These are phyloP conservation scores for Yamadazyma takamatsuzukensis DNA, from an alignment of 805 yeast genomes.

Conservation along the genomic window DNA sequence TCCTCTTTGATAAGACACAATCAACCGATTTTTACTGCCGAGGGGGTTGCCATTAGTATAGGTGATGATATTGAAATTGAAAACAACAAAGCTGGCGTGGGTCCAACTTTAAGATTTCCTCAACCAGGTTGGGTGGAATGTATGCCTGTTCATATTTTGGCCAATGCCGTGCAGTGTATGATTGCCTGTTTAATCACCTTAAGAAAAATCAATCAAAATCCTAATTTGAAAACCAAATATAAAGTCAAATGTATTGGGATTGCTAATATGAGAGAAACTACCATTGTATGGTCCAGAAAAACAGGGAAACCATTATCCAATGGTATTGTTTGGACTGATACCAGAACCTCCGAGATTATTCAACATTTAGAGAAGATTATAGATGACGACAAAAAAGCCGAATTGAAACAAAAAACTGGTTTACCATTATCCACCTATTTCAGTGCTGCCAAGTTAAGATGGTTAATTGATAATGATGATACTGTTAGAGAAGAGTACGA, in stretches of 20 bases:
- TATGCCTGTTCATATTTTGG: slow-evolving; percentile 78
- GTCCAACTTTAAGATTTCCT: slow-evolving; percentile 74
- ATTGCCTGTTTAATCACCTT: slow-evolving; percentile 59
- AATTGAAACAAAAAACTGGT: slow-evolving; percentile 67
- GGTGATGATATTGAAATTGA: slow-evolving; percentile 60
- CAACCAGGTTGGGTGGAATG: slow-evolving; percentile 94
- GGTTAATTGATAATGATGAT: slow-evolving; percentile 82
- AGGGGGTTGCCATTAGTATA: slow-evolving; percentile 67
- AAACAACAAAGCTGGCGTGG: slow-evolving; percentile 46
- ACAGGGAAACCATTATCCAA: slow-evolving; percentile 82
- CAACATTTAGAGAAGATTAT: slow-evolving; percentile 54
- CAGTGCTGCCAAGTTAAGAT: slow-evolving; percentile 82
- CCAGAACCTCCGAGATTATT: slow-evolving; percentile 75
- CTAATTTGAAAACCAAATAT: slow-evolving; percentile 50
- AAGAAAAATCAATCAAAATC: slow-evolving; percentile 52
- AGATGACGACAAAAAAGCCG: slow-evolving; percentile 52
- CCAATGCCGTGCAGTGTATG: slow-evolving; percentile 77
- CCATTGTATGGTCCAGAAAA: slow-evolving; percentile 77
- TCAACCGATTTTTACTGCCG: slow-evolving; percentile 66
- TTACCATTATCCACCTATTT: slow-evolving; percentile 88
- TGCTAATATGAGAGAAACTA: slow-evolving; percentile 95
- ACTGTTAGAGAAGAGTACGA: slow-evolving; percentile 65
- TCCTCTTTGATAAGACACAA: slow-evolving; percentile 41
- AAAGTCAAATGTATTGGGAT: slow-evolving; percentile 75
- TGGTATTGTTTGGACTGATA: slow-evolving; percentile 96